Evolutionary conservation across 2,329 filamentous ascomycete species (phyloP).

Genomic region (Endocalyx cinctus): DNA sequence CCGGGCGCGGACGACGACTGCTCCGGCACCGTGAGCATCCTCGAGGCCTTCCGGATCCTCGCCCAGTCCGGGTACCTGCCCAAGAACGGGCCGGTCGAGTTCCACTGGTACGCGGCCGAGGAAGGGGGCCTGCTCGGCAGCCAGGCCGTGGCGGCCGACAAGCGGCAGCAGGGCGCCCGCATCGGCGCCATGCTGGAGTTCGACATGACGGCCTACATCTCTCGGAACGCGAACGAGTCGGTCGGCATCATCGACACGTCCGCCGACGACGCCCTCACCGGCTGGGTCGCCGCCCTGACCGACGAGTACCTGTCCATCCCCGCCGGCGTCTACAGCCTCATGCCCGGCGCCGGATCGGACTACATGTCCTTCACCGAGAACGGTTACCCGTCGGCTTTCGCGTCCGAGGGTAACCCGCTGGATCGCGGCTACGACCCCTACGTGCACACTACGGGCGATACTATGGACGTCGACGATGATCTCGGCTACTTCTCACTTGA

Average conservation of each 20-base stretch:
- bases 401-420: slow-evolving; percentile 32
- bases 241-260: slow-evolving; percentile 35
- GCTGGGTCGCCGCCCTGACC: slow-evolving; percentile 29
- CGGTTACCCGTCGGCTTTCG: slow-evolving; percentile 35
- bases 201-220: slow-evolving; percentile 36
- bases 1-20: slow-evolving; percentile 72
- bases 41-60: slow-evolving; percentile 82
- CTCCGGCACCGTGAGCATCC: slow-evolving; percentile 86
- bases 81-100: slow-evolving; percentile 75
- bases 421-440: slow-evolving; percentile 32
- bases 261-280: slow-evolving; percentile 31
- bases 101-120: slow-evolving; percentile 84
- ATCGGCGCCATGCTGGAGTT: slow-evolving; percentile 19
- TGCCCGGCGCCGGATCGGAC: slow-evolving; percentile 31
- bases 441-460: slow-evolving; percentile 31
- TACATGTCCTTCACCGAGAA: slow-evolving; percentile 36
- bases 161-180: slow-evolving; percentile 57
- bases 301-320: slow-evolving; percentile 33
- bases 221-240: slow-evolving; percentile 46
- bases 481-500: slow-evolving; percentile 33
- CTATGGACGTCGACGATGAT: slow-evolving; percentile 33
- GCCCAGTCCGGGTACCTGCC: slow-evolving; percentile 66
- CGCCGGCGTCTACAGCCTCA: slow-evolving; percentile 27
- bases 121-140: slow-evolving; percentile 75
- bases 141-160: slow-evolving; percentile 35